Conservation (phyloP, 2,329 filamentous ascomycete species). For the Fusarium vanettenii region DNA sequence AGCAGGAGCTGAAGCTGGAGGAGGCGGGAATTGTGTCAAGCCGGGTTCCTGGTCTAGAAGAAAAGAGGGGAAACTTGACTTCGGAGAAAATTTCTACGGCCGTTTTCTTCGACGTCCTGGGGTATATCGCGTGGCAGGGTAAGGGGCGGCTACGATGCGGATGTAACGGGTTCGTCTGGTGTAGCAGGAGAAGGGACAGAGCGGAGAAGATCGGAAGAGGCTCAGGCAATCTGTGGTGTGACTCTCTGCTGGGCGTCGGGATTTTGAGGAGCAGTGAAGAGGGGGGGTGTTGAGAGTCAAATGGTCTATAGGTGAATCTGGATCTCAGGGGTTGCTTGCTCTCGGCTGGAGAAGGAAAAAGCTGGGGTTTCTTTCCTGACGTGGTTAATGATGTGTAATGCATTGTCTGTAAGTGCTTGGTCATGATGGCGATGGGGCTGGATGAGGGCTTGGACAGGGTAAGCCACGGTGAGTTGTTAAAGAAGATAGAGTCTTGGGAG, state of each 20-base stretch:
- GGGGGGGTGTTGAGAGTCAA: not conserved
- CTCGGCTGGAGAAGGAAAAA: not conserved
- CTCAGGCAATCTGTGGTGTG: slow-evolving; percentile 34
- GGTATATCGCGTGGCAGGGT: not conserved
- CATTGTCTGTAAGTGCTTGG: not conserved
- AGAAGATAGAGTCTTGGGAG: too few relatives aligned
- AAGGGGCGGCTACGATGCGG: not conserved
- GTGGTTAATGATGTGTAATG: not conserved
- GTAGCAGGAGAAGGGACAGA: slow-evolving; percentile 12
- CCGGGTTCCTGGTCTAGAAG: slow-evolving; percentile 5
- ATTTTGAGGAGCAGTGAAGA: slow-evolving; percentile 24
- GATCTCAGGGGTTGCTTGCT: not conserved
- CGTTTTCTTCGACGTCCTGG: not conserved
- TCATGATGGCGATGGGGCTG: not conserved
- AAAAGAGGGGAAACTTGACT: not conserved
- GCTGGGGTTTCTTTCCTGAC: not conserved
- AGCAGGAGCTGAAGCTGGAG: not conserved
- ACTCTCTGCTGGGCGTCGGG: slow-evolving; percentile 22
- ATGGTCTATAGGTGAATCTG: not conserved
- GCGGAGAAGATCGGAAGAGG: slow-evolving; percentile 18
- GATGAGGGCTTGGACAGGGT: not conserved
- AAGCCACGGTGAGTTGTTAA: not conserved
- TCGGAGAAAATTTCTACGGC: not conserved
- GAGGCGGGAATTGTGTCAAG: slow-evolving; percentile 13
- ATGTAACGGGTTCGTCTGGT: not conserved